These are phyloP conservation scores for Suhomyces bokatorum DNA, from an alignment of 1,139 yeast genomes.

Conservation along the genomic window DNA sequence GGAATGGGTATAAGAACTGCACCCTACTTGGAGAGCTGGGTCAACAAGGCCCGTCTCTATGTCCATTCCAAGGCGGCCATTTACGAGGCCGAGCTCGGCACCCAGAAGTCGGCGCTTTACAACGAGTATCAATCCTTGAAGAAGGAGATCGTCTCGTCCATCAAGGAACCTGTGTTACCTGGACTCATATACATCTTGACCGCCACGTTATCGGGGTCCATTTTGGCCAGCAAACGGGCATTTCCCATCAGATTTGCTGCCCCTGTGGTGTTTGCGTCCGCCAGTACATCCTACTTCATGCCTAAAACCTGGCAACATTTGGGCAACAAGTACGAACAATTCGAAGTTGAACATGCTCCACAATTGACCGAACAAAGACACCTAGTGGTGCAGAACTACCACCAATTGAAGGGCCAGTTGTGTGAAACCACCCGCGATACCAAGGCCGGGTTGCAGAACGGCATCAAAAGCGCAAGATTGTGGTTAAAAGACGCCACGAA, in stretches of 20 bases:
- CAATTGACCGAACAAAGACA: slow-evolving; percentile 16
- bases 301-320: slow-evolving; percentile 33
- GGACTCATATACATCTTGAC: slow-evolving; percentile 55
- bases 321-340: slow-evolving; percentile 12
- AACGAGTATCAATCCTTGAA: slow-evolving; percentile 40
- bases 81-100: slow-evolving; percentile 43
- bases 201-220: slow-evolving; percentile 55
- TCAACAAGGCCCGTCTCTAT: slow-evolving; percentile 39
- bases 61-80: slow-evolving; percentile 39
- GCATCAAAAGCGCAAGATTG: slow-evolving; percentile 4
- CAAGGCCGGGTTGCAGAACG: slow-evolving; percentile 6
- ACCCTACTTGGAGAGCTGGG: slow-evolving; percentile 45
- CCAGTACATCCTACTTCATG: slow-evolving; percentile 39
- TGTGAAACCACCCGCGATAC: slow-evolving; percentile 6
- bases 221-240: slow-evolving; percentile 47
- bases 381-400: slow-evolving; percentile 17
- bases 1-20: slow-evolving; percentile 57
- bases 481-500: slow-evolving; percentile 4
- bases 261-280: slow-evolving; percentile 52
- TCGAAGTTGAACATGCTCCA: slow-evolving; percentile 16
- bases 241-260: slow-evolving; percentile 51
- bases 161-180: slow-evolving; percentile 54
- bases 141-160: slow-evolving; percentile 24
- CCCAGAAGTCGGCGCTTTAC: slow-evolving; percentile 44
- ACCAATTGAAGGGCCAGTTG: slow-evolving; percentile 16